Evolutionary conservation across 805 yeast genomes (phyloP), one percentile per base, ranked within the genome.

Genomic region (Blastobotrys robertii): DNA sequence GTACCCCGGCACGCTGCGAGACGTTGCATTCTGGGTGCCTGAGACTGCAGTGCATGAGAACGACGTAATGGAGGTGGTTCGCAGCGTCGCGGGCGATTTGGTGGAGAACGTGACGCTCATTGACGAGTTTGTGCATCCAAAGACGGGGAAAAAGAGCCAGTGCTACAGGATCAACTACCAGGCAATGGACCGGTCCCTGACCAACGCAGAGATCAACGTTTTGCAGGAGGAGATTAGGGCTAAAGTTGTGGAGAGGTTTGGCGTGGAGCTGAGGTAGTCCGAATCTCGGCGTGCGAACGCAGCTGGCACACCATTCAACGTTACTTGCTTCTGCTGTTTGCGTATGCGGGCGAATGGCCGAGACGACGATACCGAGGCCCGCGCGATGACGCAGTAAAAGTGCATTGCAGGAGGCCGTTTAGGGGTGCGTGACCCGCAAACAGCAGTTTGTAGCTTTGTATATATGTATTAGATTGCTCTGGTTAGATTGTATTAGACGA

Each of bases 151-250:
- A 52, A 74, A 67, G 50, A 82, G 94, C 7, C 82, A 83, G 54
- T 87, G 97, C 65, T 92, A 85, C 70, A 70, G 98, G 52, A 74
- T 92, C 46, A 81, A 82, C 58, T 92, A 86, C 65, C 97, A 92
- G 65, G 83, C 95, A 1, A 88, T 92, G 97, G 97, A 90, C 54
- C 76, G 96, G 55, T 82, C 83, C 45, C 68, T 92, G 52, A 85
- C 94, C 19, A 86, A 83, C 58, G 81, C 75, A 1, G 97, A 92
- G 60, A 73, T 92, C 43, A 90, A 90, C 57, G 68, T 55, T 1
- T 65, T 86, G 38, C 95, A 92, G 57, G 73, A 73, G 1, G 59
- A 66, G 33, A 84, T 90, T 19, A 77, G 84, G 48, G 52, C 59
- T 1, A 73, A 72, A n/a, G 68, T 92, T 50, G 66, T 63, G 13